Evolutionary conservation across 805 yeast genomes (phyloP).

Genomic region (Lipomyces starkeyi): DNA sequence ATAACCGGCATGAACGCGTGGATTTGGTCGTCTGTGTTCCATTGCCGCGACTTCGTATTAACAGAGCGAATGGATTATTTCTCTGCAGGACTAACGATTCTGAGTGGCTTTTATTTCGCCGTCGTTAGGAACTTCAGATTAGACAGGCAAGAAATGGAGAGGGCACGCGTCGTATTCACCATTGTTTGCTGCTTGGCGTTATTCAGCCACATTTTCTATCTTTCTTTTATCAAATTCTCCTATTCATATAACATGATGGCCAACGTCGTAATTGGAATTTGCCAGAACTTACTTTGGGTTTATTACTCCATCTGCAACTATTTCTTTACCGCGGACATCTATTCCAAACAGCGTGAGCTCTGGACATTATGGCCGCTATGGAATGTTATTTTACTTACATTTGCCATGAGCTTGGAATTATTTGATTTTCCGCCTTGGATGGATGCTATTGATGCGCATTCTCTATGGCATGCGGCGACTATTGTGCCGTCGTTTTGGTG

Average conservation of each 20-base stretch:
- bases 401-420: conserved; percentile 88
- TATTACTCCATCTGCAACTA: conserved; percentile 44
- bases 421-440: conserved; percentile 82
- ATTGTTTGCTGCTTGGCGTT: conserved; percentile 58
- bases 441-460: conserved; percentile 84
- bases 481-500: conserved; percentile 78
- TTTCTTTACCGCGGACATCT: conserved; percentile 7
- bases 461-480: conserved; percentile 91
- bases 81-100: conserved; percentile 88
- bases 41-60: conserved; percentile 75
- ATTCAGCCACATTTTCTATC: conserved; percentile 65
- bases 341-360: conserved; percentile 2
- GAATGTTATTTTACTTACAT: conserved; percentile 58
- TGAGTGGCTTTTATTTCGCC: conserved; percentile 77
- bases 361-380: conserved; percentile 61
- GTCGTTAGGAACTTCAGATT: conserved; percentile 64
- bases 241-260: conserved; percentile 95
- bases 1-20: conserved; percentile 82
- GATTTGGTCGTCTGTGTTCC: conserved; percentile 85
- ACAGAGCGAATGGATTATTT: conserved; percentile 91
- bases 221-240: conserved; percentile 74
- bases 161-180: conserved; percentile 49
- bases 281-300: conserved; percentile 69
- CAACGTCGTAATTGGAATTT: conserved; percentile 75
- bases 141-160: conserved; percentile 49